Evolutionary conservation across 2,329 filamentous ascomycete species (phyloP).

Genomic region (Fusarium solani-melongenae): DNA sequence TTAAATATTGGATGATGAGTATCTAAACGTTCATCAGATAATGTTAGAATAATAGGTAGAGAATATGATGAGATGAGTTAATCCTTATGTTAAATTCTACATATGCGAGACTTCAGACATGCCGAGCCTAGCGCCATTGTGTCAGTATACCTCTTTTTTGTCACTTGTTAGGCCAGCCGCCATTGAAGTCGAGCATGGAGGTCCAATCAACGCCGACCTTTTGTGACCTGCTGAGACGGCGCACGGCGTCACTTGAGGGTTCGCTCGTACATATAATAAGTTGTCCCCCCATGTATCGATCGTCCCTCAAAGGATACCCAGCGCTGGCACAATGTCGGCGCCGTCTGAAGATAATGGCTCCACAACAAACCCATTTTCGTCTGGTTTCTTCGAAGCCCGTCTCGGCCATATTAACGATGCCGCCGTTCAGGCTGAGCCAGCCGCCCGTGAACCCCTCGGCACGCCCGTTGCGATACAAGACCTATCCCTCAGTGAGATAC

Average conservation of each 20-base stretch:
- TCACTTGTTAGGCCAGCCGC: too few species aligned
- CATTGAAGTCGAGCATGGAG: background rate
- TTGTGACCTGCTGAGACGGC: background rate
- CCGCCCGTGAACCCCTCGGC: background rate
- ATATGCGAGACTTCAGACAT: too few species aligned
- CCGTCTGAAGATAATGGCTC: background rate
- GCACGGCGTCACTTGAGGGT: background rate
- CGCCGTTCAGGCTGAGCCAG: background rate
- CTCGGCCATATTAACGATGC: background rate
- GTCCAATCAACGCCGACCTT: background rate
- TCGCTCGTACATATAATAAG: background rate
- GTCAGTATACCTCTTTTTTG: too few species aligned
- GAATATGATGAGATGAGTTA: too few species aligned
- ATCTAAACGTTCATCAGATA: too few species aligned
- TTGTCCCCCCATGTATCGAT: background rate
- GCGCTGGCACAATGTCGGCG: background rate
- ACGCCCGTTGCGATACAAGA: background rate
- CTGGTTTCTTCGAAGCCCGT: background rate
- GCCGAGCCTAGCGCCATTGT: too few species aligned
- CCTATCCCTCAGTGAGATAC: background rate
- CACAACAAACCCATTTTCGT: background rate
- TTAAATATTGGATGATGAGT: too few species aligned
- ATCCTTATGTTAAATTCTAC: too few species aligned
- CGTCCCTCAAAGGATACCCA: background rate
- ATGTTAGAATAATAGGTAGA: too few species aligned